phyloP scores from a whole-genome alignment of 192 early-diverging fungal species.

The Entomortierella parvispora region DNA sequence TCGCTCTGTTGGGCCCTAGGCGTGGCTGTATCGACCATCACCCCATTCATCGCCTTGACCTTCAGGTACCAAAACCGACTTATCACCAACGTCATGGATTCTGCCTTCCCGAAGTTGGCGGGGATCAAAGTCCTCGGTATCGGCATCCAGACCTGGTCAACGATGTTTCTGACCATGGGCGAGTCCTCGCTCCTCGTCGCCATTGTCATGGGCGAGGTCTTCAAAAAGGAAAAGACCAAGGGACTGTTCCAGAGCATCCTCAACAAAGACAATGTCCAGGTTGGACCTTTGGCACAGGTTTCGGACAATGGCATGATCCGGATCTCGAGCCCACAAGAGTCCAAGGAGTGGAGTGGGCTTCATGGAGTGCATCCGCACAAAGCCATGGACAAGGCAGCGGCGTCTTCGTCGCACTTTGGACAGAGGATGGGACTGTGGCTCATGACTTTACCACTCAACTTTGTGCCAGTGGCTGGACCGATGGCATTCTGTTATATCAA shows the following conservation, averaged over 20 bases:
- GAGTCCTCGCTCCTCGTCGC: conserved; percentile 40
- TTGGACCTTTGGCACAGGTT: conserved; percentile 34
- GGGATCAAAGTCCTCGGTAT: conserved; percentile 40
- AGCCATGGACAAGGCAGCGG: conserved; percentile 11
- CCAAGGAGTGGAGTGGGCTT: too few species aligned
- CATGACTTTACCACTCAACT: conserved; percentile 54
- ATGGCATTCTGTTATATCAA: conserved; percentile 55
- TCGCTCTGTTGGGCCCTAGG: conserved; percentile 48
- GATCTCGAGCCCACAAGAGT: conserved; percentile 10
- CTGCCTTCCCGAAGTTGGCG: conserved; percentile 30
- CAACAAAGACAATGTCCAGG: conserved; percentile 31
- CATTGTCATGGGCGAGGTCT: conserved; percentile 50
- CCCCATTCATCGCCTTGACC: conserved; percentile 36
- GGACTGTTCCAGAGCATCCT: conserved; percentile 45
- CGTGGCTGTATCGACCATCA: conserved; percentile 46
- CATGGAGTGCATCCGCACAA: conserved; percentile 12
- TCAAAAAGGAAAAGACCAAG: conserved; percentile 48
- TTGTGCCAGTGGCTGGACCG: conserved; percentile 54
- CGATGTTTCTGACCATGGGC: conserved; percentile 52
- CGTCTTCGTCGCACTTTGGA: conserved; percentile 39
- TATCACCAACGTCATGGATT: conserved; percentile 46
- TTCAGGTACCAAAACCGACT: conserved; percentile 44
- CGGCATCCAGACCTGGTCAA: conserved; percentile 51
- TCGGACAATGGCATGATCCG: conserved; percentile 39
- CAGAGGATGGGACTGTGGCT: conserved; percentile 55